Percentiles rank a stretch among this genome's conserved stretches.
Conservation (phyloP, 164 flowering plant species). For the Cinnamomum chago region DNA sequence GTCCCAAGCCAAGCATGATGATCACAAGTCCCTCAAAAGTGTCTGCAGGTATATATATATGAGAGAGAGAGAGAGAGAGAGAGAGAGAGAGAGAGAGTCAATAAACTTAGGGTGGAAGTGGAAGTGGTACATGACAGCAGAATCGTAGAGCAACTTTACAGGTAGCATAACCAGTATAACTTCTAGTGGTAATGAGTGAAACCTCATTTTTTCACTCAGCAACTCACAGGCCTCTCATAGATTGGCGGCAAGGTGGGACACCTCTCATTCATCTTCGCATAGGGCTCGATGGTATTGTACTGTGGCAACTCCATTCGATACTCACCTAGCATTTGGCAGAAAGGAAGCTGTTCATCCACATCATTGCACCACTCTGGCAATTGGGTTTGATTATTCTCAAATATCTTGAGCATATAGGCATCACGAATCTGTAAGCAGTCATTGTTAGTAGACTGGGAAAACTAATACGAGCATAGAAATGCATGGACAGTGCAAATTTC, state of each 20-base stretch:
- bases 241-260: conserved; percentile 93
- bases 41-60: too few relatives aligned
- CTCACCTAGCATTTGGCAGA: conserved; percentile 97
- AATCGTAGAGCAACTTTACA: too few relatives aligned
- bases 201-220: conserved; percentile 34
- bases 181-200: too few relatives aligned
- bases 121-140: too few relatives aligned
- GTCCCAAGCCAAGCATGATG: too few relatives aligned
- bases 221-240: conserved; percentile 67
- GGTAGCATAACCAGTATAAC: too few relatives aligned
- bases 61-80: too few relatives aligned
- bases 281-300: conserved; percentile 83
- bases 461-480: not conserved
- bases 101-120: too few relatives aligned
- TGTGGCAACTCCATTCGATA: conserved; percentile 89
- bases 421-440: conserved; percentile 77
- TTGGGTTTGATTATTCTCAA: conserved; percentile 74
- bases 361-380: conserved; percentile 85
- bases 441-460: not conserved
- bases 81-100: too few relatives aligned
- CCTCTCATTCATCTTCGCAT: conserved; percentile 87
- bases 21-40: too few relatives aligned
- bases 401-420: conserved; percentile 92
- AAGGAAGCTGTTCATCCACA: conserved; percentile 46
- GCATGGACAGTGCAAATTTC: not conserved